Conservation (phyloP, 768 basidiomycete genomes). For the Russula dissimulans region DNA sequence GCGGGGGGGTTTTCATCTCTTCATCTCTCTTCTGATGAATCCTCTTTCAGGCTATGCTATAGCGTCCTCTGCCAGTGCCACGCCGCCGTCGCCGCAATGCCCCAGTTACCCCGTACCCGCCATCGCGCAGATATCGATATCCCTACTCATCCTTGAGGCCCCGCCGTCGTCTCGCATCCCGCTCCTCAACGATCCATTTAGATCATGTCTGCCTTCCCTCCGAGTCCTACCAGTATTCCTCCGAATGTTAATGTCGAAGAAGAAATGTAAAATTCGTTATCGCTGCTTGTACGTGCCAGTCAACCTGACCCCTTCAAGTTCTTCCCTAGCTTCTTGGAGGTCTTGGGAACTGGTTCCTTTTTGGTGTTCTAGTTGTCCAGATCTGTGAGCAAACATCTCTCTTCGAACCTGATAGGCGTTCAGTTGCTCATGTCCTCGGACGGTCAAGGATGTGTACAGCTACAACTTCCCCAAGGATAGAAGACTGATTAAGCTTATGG, state of each 20-base stretch:
- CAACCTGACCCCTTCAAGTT: neutral
- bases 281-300: neutral
- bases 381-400: constrained; percentile 21
- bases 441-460: constrained; percentile 3
- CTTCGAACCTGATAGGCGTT: neutral
- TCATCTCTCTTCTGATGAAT: too few species aligned
- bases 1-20: too few species aligned
- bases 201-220: too few species aligned
- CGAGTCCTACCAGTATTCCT: too few species aligned
- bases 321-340: constrained; percentile 1
- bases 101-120: too few species aligned
- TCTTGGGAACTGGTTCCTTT: constrained; percentile 24
- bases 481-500: neutral
- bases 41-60: too few species aligned
- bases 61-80: too few species aligned
- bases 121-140: too few species aligned
- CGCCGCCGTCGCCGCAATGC: too few species aligned
- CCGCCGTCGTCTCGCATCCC: too few species aligned
- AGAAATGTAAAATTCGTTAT: neutral
- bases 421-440: neutral
- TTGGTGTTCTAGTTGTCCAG: constrained; percentile 26
- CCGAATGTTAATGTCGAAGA: neutral
- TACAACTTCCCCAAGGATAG: constrained; percentile 9
- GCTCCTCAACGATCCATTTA: too few species aligned
- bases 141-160: too few species aligned